Percentiles rank a stretch among this genome's conserved stretches.
phyloP scores from a whole-genome alignment of 257 asterid genomes.

The Solanum gandarillasii region DNA sequence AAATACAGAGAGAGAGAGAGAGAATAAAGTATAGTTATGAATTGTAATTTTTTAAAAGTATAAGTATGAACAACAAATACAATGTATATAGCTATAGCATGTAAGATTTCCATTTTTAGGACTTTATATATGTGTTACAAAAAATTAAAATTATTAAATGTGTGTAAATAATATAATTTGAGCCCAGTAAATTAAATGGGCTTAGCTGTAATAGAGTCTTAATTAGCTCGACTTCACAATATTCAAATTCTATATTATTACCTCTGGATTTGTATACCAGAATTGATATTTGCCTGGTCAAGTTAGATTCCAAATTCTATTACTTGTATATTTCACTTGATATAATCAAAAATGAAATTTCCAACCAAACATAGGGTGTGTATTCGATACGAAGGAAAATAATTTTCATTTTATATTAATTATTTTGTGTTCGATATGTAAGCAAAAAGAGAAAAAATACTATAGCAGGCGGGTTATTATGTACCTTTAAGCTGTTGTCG shows the following conservation, averaged over 20 bases:
- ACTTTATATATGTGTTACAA: background rate
- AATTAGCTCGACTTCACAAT: background rate
- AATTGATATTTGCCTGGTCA: background rate
- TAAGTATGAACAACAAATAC: no score
- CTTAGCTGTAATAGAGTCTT: background rate
- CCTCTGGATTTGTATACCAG: no score
- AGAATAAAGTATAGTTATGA: background rate
- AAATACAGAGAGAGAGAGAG: no score
- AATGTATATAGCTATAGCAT: background rate
- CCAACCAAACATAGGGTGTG: background rate
- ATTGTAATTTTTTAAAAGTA: no score
- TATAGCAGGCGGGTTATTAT: no score
- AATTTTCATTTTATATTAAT: background rate
- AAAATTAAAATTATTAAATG: background rate
- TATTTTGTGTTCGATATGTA: no score
- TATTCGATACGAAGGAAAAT: background rate
- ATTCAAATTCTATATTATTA: no score
- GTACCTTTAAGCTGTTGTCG: no score
- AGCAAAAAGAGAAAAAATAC: no score
- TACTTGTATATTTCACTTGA: background rate
- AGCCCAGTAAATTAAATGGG: background rate
- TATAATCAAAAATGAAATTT: background rate
- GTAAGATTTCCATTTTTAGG: background rate
- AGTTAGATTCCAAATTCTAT: background rate
- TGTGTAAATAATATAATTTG: background rate